Percentiles rank a stretch among this genome's conserved stretches.
Evolutionary conservation across 2,329 filamentous ascomycete genomes (phyloP).

Genomic region (Thielaviopsis punctulata): DNA sequence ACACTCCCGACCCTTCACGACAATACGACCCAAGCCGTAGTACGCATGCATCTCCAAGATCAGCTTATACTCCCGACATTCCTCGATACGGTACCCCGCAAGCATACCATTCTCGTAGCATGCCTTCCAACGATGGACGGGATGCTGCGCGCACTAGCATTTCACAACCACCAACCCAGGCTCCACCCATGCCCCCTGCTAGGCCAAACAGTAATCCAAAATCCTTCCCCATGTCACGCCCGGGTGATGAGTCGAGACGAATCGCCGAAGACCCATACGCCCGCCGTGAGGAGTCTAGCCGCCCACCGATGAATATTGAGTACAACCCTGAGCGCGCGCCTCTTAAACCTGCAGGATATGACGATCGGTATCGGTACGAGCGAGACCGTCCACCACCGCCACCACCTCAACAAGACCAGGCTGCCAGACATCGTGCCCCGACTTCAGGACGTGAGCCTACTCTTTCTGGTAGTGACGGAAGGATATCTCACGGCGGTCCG

Average conservation of each 20-base stretch:
- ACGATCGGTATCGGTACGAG: conserved; percentile 36
- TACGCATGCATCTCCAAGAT: conserved; percentile 31
- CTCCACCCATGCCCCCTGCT: conserved; percentile 23
- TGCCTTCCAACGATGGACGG: conserved; percentile 28
- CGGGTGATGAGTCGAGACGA: conserved; percentile 30
- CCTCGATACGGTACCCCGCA: conserved; percentile 44
- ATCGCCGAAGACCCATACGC: conserved; percentile 26
- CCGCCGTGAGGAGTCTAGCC: conserved; percentile 31
- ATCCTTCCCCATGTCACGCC: conserved; percentile 26
- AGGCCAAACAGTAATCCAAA: conserved; percentile 36
- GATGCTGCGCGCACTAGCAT: conserved; percentile 19
- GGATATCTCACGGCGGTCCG: conserved; percentile 1
- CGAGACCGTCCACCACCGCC: conserved; percentile 12
- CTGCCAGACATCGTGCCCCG: not conserved
- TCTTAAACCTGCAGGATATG: conserved; percentile 28
- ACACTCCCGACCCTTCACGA: conserved; percentile 53
- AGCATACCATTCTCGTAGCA: conserved; percentile 32
- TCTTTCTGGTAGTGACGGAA: conserved; percentile 3
- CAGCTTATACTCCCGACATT: conserved; percentile 38
- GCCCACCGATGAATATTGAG: conserved; percentile 23
- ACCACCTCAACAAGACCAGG: conserved; percentile 2
- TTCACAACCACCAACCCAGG: conserved; percentile 12
- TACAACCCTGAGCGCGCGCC: conserved; percentile 35
- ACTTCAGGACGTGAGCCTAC: conserved; percentile 1
- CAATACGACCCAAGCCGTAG: conserved; percentile 32